phyloP scores from a whole-genome alignment of 2,329 filamentous ascomycete species.

The Fusarium sp. region DNA sequence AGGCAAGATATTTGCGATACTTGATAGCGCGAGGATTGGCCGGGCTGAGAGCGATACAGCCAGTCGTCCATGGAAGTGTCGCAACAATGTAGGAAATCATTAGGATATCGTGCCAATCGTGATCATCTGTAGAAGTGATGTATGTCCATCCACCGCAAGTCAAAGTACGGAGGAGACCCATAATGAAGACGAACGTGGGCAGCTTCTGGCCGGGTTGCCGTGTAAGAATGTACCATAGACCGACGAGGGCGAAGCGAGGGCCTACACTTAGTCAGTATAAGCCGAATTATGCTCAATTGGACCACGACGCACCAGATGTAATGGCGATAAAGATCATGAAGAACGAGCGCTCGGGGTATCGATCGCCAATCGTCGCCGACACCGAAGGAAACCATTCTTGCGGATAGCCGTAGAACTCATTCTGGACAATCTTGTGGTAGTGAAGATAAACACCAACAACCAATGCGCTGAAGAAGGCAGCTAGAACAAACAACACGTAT shows the following conservation, averaged over 20 bases:
- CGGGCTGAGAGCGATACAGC: constrained; percentile 88
- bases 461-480: constrained; percentile 87
- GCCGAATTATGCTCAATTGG: not conserved
- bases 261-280: constrained; percentile 60
- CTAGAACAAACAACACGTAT: constrained; percentile 55
- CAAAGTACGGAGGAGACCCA: constrained; percentile 87
- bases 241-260: constrained; percentile 89
- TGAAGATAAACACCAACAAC: constrained; percentile 84
- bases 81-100: constrained; percentile 98
- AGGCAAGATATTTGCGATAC: constrained; percentile 86
- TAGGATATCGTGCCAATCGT: constrained; percentile 98
- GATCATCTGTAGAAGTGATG: constrained; percentile 96
- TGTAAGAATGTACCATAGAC: constrained; percentile 91
- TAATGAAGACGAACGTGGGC: constrained; percentile 81
- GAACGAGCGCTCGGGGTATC: constrained; percentile 94
- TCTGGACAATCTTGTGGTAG: constrained; percentile 97
- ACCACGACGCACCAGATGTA: constrained; percentile 75
- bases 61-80: constrained; percentile 93
- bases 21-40: constrained; percentile 84
- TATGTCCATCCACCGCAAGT: constrained; percentile 99
- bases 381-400: constrained; percentile 98
- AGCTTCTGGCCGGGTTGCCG: constrained; percentile 78
- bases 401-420: constrained; percentile 94
- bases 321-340: constrained; percentile 98
- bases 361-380: constrained; percentile 95